phyloP scores from a whole-genome alignment of 495 filamentous ascomycete species.

The Aspergillus sclerotioniger region DNA sequence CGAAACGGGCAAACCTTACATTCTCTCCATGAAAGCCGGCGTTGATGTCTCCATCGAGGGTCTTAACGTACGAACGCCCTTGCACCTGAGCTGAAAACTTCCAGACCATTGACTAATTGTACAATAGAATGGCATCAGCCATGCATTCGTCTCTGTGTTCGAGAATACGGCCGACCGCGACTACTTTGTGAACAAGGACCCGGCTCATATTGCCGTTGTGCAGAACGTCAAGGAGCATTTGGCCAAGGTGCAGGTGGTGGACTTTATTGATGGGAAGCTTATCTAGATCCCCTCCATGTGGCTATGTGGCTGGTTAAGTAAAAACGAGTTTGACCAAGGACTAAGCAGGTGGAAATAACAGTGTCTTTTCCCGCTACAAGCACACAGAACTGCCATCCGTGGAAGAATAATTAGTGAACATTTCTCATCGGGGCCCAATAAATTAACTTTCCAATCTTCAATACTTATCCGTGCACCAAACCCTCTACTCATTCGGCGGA shows the following conservation, averaged over 20 bases:
- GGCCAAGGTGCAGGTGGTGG: conserved; percentile 36
- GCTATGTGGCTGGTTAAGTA: no score
- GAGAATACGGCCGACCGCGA: conserved; percentile 52
- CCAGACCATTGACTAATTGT: neutral
- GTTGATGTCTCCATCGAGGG: conserved; percentile 59
- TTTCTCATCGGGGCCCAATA: no score
- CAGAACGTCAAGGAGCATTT: conserved; percentile 28
- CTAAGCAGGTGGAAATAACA: no score
- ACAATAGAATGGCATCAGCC: conserved; percentile 50
- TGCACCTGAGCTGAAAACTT: neutral
- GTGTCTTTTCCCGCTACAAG: no score
- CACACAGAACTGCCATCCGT: no score
- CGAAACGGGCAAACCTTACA: conserved; percentile 50
- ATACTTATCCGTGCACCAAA: no score
- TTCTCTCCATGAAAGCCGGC: conserved; percentile 54
- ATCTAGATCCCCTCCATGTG: neutral
- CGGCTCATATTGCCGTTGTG: conserved; percentile 47
- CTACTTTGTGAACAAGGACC: conserved; percentile 55
- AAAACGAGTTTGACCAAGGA: no score
- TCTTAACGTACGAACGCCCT: conserved; percentile 41
- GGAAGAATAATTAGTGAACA: no score
- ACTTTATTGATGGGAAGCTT: conserved; percentile 26
- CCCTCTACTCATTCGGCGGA: no score
- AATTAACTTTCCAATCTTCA: no score
- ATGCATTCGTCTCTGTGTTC: conserved; percentile 65